Percentiles rank a stretch among this genome's conserved stretches.
These are phyloP conservation scores for Kuraishia capsulata DNA, from an alignment of 805 yeast species.

Conservation along the genomic window DNA sequence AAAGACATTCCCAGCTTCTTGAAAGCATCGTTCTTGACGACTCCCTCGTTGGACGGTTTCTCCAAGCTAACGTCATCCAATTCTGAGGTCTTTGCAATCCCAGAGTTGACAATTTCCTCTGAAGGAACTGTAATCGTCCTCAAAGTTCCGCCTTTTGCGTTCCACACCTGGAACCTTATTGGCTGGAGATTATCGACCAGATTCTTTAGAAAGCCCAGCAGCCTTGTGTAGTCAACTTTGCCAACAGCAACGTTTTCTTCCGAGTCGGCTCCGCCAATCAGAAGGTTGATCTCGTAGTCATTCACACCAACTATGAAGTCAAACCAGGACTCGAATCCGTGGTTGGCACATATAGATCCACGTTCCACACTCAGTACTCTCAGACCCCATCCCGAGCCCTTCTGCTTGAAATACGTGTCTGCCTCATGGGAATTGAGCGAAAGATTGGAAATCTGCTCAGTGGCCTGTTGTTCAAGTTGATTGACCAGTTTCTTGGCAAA, in stretches of 20 bases:
- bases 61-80: conserved; percentile 15
- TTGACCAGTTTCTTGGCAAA: conserved; percentile 48
- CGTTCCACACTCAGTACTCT: conserved; percentile 43
- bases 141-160: conserved; percentile 70
- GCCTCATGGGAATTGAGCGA: conserved; percentile 16
- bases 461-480: conserved; percentile 28
- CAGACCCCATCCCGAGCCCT: conserved; percentile 36
- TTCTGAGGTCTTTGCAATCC: conserved; percentile 17
- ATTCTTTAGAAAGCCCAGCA: conserved; percentile 5
- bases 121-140: conserved; percentile 29
- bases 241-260: conserved; percentile 8
- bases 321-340: conserved; percentile 75
- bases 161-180: conserved; percentile 63
- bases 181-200: conserved; percentile 11
- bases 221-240: conserved; percentile 6
- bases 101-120: conserved; percentile 11
- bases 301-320: conserved; percentile 81
- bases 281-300: conserved; percentile 45
- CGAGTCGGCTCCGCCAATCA: conserved; percentile 11
- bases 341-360: conserved; percentile 35
- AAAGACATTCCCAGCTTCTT: conserved; percentile 54
- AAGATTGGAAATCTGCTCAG: conserved; percentile 19
- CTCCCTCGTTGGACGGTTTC: conserved; percentile 11
- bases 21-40: conserved; percentile 26
- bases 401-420: conserved; percentile 19